Percentiles rank a stretch among this genome's conserved stretches.
These are phyloP conservation scores for Ceratobasidium sp. DNA, from an alignment of 1,284 basidiomycete genomes.

Conservation along the genomic window DNA sequence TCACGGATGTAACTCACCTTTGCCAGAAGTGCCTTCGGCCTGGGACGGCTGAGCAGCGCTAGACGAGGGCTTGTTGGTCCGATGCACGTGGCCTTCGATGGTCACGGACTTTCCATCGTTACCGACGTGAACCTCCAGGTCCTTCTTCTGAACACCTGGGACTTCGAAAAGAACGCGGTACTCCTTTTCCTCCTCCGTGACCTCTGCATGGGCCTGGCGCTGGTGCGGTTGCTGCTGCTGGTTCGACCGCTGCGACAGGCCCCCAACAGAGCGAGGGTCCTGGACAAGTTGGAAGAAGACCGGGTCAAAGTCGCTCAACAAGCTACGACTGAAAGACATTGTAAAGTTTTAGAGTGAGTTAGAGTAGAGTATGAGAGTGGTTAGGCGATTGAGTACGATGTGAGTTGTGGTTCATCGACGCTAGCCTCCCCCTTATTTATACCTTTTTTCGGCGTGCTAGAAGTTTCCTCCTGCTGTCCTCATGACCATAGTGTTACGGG, in stretches of 20 bases:
- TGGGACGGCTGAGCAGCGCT: not conserved
- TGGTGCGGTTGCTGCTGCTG: conserved; percentile 15
- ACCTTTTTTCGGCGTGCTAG: not conserved
- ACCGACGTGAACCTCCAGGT: conserved; percentile 42
- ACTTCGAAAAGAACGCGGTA: conserved; percentile 42
- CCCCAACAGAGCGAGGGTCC: conserved; percentile 13
- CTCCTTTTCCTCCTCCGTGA: conserved; percentile 40
- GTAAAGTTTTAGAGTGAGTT: not conserved
- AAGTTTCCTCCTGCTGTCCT: conserved; percentile 6
- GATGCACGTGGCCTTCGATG: conserved; percentile 40
- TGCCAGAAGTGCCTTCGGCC: not conserved
- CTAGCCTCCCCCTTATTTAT: conserved; percentile 4
- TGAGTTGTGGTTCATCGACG: not conserved
- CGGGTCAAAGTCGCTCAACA: conserved; percentile 40
- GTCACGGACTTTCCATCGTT: conserved; percentile 41
- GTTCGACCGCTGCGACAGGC: not conserved
- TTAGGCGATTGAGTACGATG: not conserved
- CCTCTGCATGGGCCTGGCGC: conserved; percentile 37
- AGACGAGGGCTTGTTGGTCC: conserved; percentile 8
- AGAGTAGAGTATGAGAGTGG: not conserved
- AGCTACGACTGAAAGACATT: conserved; percentile 40
- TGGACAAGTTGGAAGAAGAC: conserved; percentile 38
- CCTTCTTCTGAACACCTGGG: conserved; percentile 43
- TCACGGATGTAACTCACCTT: not conserved
- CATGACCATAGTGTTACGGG: not conserved